Evolutionary conservation across 345 rosid genomes (phyloP), one percentile per base, ranked within the genome.

Genomic region (Eucalyptus globulus): DNA sequence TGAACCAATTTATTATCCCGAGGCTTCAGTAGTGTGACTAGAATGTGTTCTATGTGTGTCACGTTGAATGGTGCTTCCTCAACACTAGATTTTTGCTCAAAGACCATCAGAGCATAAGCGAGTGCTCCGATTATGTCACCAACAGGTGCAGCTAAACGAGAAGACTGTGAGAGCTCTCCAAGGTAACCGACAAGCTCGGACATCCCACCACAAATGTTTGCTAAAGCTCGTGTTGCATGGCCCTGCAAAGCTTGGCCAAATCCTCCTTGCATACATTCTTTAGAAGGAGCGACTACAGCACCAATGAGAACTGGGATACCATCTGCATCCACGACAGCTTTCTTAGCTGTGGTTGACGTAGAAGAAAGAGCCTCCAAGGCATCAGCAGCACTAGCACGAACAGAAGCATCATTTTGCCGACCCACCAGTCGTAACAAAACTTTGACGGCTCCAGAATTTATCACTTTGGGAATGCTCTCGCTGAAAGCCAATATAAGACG

Each of bases 61-160:
- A 95, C 93, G 87, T 97, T 92, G 92, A 96, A 94, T 87, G 92
- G 87, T 88, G 92, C 94, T 91, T 94, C 96, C 86, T 94, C 94
- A 89, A 88, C 89, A 86, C 87, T 85, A 89, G 94, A 90, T 88
- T 91, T 91, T 86, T 90, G 92, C 90, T 95, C 94, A 88, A 94
- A 95, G 53, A 96, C 93, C 96, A 94, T 94, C 89, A 97, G 90
- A 89, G 95, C 97, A 92, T 95, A 96, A 65, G 97, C 98, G 88
- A 97, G 99, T 88, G 96, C 94, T 88, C 99, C 99, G 31, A 95
- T 91, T 91, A 96, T 93, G 89, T 97, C 98, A 89, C 97, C 93
- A 87, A 97, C 92, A 14, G 98, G 98, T 87, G 94, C 96, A 87
- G 94, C 89, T 88, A 97, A 93, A 88, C 96, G 96, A 89, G 97